These are phyloP conservation scores for Vaccinium corymbosum DNA, from an alignment of 148 eudicot species.

Conservation along the genomic window DNA sequence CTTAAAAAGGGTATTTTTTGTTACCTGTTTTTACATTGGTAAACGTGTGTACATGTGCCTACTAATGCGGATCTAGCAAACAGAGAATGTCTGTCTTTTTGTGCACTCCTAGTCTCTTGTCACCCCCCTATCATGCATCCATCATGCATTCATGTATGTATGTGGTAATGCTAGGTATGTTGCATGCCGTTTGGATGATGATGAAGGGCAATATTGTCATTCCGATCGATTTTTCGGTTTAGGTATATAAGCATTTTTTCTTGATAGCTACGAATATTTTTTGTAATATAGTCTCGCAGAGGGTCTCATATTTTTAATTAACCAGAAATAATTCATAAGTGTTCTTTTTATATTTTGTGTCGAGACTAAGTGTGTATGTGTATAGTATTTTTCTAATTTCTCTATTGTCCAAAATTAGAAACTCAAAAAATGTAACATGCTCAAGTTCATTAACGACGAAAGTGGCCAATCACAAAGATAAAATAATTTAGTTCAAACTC, in stretches of 20 bases:
- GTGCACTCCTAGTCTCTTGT: not conserved
- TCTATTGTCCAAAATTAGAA: not conserved
- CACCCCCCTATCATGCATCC: not conserved
- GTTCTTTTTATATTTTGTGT: not conserved
- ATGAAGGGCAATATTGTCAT: not conserved
- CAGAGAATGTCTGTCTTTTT: slow-evolving; percentile 43
- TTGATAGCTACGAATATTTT: too few species aligned
- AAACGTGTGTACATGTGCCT: slow-evolving; percentile 25
- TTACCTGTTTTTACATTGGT: slow-evolving; percentile 14
- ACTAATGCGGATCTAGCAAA: slow-evolving; percentile 43
- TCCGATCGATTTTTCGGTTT: not conserved
- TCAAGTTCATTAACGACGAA: not conserved
- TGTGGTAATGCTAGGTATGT: not conserved
- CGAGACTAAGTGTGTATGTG: not conserved
- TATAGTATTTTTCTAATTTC: not conserved
- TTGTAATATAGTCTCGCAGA: too few species aligned
- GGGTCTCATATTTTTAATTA: too few species aligned
- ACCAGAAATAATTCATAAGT: too few species aligned
- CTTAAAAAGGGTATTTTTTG: not conserved
- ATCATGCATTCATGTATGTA: not conserved
- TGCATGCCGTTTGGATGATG: not conserved
- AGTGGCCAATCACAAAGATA: not conserved
- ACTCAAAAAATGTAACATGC: not conserved
- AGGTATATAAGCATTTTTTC: too few species aligned
- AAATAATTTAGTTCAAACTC: not conserved